phyloP scores from a whole-genome alignment of 2,329 filamentous ascomycete genomes.

The Fusarium albosuccineum region DNA sequence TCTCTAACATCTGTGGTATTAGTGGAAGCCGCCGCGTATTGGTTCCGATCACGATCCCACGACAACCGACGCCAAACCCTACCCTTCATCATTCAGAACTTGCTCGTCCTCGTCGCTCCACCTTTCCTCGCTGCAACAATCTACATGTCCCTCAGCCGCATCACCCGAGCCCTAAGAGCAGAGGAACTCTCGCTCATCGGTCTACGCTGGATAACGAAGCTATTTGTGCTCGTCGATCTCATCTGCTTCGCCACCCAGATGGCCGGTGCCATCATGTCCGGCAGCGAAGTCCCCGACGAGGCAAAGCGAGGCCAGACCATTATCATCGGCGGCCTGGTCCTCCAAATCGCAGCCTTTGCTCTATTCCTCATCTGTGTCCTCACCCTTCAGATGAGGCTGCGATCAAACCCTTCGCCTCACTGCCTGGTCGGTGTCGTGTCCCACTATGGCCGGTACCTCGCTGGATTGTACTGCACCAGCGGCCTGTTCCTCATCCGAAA shows the following conservation, averaged over 20 bases:
- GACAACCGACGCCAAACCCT: slow-evolving; percentile 49
- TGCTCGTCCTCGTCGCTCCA: slow-evolving; percentile 55
- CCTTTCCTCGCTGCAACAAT: slow-evolving; percentile 57
- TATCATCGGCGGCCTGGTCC: slow-evolving; percentile 7
- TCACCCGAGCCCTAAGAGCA: slow-evolving; percentile 51
- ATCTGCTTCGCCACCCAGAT: slow-evolving; percentile 7
- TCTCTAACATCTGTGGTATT: too few species aligned
- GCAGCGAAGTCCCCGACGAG: slow-evolving; percentile 1
- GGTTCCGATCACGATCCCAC: slow-evolving; percentile 60
- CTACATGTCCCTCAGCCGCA: slow-evolving; percentile 56
- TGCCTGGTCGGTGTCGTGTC: neutral
- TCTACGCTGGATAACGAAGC: slow-evolving; percentile 7
- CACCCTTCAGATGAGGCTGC: slow-evolving; percentile 58
- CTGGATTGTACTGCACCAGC: slow-evolving; percentile 57
- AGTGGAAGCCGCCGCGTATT: slow-evolving; percentile 60
- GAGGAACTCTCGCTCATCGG: slow-evolving; percentile 52
- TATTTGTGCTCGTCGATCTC: slow-evolving; percentile 14
- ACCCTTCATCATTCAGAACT: slow-evolving; percentile 54
- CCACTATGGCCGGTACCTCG: neutral
- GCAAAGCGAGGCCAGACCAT: slow-evolving; percentile 3
- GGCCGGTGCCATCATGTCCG: slow-evolving; percentile 16
- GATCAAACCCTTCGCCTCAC: slow-evolving; percentile 7
- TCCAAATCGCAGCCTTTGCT: slow-evolving; percentile 10
- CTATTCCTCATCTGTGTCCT: slow-evolving; percentile 48
- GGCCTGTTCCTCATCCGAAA: slow-evolving; percentile 62